Conservation (phyloP, 1,284 basidiomycete species). For the Trichosporon inkin region DNA sequence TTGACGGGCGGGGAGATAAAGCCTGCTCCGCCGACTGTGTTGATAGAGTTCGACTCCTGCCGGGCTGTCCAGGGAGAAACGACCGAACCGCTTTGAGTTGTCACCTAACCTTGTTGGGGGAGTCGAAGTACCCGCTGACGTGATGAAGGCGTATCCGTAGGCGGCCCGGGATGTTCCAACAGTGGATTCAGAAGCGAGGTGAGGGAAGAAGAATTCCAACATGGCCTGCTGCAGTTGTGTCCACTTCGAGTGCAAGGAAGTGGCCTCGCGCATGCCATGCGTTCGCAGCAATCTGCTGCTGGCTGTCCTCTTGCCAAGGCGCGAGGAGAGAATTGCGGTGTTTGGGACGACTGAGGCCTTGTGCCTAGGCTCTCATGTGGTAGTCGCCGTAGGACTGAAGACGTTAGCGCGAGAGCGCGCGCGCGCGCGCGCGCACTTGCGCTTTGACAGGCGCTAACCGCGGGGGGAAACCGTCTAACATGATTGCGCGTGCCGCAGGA, state of each 20-base stretch:
- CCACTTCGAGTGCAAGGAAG: neutral
- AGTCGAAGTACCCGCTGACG: slow-evolving; percentile 6
- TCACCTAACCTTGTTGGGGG: slow-evolving; percentile 5
- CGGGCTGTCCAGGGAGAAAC: neutral
- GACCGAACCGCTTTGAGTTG: slow-evolving; percentile 2
- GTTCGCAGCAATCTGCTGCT: neutral
- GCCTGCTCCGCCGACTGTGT: slow-evolving; percentile 2
- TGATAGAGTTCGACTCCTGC: slow-evolving; percentile 2
- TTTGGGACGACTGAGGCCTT: no score
- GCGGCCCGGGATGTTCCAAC: neutral
- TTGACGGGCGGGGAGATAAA: neutral
- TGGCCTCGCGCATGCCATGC: neutral
- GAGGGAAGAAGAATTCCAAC: neutral
- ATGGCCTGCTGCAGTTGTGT: neutral
- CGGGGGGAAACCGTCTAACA: no score
- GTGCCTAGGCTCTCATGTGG: no score
- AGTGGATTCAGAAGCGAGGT: neutral
- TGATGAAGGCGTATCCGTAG: neutral
- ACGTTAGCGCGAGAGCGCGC: no score
- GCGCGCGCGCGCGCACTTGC: no score
- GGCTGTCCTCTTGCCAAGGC: no score
- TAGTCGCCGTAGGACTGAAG: no score
- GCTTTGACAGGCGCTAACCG: no score
- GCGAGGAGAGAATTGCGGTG: no score
- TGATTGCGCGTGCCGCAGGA: no score